Conservation (phyloP, 1,284 basidiomycete genomes). For the Pascua sp. region DNA sequence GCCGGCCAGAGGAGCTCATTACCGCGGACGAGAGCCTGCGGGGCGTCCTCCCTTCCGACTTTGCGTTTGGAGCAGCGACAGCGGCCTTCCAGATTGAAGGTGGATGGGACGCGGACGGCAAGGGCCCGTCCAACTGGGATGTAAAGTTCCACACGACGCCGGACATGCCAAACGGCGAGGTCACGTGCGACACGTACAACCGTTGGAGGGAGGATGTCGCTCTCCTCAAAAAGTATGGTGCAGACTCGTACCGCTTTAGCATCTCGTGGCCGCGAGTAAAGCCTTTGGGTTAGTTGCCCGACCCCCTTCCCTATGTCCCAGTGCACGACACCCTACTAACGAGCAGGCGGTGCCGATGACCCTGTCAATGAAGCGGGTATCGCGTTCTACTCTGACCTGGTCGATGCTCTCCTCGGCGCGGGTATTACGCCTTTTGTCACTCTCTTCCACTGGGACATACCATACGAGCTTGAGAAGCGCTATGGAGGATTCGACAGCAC, state of each 20-base stretch:
- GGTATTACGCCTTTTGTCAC: conserved; percentile 46
- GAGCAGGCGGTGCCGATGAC: conserved; percentile 57
- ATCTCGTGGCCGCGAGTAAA: conserved; percentile 66
- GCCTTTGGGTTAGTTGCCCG: conserved; percentile 52
- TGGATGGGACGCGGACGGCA: conserved; percentile 22
- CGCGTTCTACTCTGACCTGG: conserved; percentile 56
- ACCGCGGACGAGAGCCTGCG: conserved; percentile 11
- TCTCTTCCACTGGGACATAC: conserved; percentile 61
- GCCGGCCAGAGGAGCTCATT: conserved; percentile 3
- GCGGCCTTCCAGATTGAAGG: conserved; percentile 39
- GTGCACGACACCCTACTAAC: not conserved
- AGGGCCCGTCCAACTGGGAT: conserved; percentile 52
- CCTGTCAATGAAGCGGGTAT: conserved; percentile 64
- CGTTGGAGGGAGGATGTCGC: conserved; percentile 65
- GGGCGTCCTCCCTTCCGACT: conserved; percentile 53
- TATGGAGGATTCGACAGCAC: conserved; percentile 62
- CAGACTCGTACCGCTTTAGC: conserved; percentile 60
- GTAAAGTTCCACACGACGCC: not conserved
- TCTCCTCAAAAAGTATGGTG: conserved; percentile 59
- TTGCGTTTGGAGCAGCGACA: conserved; percentile 71
- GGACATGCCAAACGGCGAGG: conserved; percentile 17
- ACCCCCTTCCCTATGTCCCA: too few relatives aligned
- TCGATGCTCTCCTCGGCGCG: conserved; percentile 59
- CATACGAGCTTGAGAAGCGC: conserved; percentile 62
- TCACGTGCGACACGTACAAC: conserved; percentile 36